phyloP scores from a whole-genome alignment of 495 filamentous ascomycete genomes.

The Paragyromitra xinjiangensis region DNA sequence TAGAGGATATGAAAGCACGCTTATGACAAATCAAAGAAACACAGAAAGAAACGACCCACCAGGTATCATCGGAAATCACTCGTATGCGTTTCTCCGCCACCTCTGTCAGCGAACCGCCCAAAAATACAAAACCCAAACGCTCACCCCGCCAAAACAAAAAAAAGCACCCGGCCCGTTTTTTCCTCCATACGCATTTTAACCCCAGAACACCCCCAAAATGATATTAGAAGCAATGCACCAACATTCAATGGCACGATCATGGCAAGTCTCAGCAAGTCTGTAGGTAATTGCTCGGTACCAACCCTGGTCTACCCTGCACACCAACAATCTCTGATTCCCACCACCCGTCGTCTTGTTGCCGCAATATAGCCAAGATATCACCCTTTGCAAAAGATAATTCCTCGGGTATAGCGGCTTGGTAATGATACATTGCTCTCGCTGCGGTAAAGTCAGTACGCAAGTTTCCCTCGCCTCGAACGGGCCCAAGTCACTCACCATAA shows the following conservation, averaged over 20 bases:
- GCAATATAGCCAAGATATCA: constrained; percentile 85
- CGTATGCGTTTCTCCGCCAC: constrained; percentile 10
- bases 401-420: constrained; percentile 91
- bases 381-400: constrained; percentile 94
- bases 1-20: constrained; percentile 17
- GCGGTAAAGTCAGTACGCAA: constrained; percentile 46
- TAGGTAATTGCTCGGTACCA: constrained; percentile 98
- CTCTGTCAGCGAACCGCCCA: background rate
- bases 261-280: constrained; percentile 67
- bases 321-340: constrained; percentile 97
- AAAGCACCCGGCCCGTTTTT: background rate
- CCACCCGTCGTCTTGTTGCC: constrained; percentile 98
- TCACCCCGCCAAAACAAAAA: constrained; percentile 11
- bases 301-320: constrained; percentile 73
- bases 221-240: constrained; percentile 3
- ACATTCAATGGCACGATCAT: background rate
- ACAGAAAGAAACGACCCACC: constrained; percentile 28
- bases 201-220: constrained; percentile 32
- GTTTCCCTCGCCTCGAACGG: background rate
- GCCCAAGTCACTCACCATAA: constrained; percentile 74
- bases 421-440: constrained; percentile 95
- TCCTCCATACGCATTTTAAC: constrained; percentile 13
- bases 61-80: constrained; percentile 16
- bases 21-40: constrained; percentile 10
- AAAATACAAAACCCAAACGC: constrained; percentile 4